Evolutionary conservation across 1,284 basidiomycete genomes (phyloP).

Genomic region (Ustilago loliicola): DNA sequence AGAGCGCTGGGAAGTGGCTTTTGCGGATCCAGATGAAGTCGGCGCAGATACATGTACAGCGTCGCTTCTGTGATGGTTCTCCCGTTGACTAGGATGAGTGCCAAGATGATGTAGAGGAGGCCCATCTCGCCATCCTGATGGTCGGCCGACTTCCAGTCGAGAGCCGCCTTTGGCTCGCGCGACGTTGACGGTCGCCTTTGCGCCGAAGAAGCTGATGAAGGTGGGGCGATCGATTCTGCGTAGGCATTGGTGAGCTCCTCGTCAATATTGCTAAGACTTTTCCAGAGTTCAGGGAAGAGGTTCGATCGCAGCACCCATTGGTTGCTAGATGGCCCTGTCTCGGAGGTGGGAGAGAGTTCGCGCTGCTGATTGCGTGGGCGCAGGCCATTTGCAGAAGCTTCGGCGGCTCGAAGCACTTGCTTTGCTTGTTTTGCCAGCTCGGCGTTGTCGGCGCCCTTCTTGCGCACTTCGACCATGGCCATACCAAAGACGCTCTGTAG

Average conservation of each 20-base stretch:
- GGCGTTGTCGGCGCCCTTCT: constrained; percentile 56
- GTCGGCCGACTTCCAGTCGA: constrained; percentile 49
- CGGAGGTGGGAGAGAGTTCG: constrained; percentile 12
- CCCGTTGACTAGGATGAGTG: constrained; percentile 69
- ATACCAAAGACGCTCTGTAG: constrained; percentile 54
- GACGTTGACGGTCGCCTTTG: constrained; percentile 14
- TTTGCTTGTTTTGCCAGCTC: constrained; percentile 38
- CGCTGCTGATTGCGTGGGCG: constrained; percentile 21
- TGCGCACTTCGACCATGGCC: constrained; percentile 57
- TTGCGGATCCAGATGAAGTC: constrained; percentile 34
- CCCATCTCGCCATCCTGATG: constrained; percentile 63
- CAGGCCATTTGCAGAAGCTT: constrained; percentile 34
- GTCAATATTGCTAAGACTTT: constrained; percentile 14
- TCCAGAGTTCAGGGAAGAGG: constrained; percentile 14
- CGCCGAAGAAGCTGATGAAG: constrained; percentile 8
- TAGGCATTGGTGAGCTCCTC: constrained; percentile 29
- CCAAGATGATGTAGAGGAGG: constrained; percentile 65
- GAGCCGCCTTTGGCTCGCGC: constrained; percentile 20
- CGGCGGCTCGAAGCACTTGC: constrained; percentile 29
- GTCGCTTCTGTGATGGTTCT: constrained; percentile 64
- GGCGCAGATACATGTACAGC: constrained; percentile 34
- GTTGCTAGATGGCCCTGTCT: constrained; percentile 23
- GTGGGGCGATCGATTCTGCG: constrained; percentile 5
- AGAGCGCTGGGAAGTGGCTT: constrained; percentile 31
- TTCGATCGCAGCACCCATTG: constrained; percentile 38